Base-by-base conservation (phyloP, 1,139 yeast genomes). In the Zygoascus sp. region DNA sequence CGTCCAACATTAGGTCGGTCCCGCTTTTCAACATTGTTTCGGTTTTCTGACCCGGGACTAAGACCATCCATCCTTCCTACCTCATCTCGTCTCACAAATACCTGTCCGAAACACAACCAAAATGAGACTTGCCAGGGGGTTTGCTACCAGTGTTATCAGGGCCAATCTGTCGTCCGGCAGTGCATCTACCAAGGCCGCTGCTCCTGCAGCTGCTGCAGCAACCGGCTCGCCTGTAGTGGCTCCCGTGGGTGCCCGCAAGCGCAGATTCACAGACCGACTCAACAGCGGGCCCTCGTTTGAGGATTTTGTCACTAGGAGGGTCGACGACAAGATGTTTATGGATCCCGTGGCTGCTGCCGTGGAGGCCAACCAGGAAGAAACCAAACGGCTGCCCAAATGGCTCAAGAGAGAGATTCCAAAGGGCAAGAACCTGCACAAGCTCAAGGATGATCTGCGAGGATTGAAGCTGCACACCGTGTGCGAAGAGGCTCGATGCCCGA, bases 401-500 rank as follows among this genome's bases (percentile, higher is more conserved):
- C 75, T 94, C 48, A 89, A 87, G 65, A 96, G 92, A 2, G 95
- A 95, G 6, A 89, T 92, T 55, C 98, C 98, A 13, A 87, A 86
- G 68, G 98, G 98, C 42, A 75, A 80, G 55, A 82, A 85, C 40
- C 92, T 79, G 67, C 81, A 81, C 59, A 82, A 79, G 58, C 74
- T 94, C 57, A 89, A 90, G 62, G 77, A 81, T 40, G 99, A 94
- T 62, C 83, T 94, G 35, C 75, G 90, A 52, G 97, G 94, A 53
- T 71, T 94, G 52, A 88, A 88, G 54, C 72, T 94, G 47, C 85
- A 96, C 35, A 90, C 98, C 0, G 99, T 94, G 25, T 94, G 99
- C 69, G 97, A 92, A 65, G 98, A 92, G 62, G 98, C 98, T 8
- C 83, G 92, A 61, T 94, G 99, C 68, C 99, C 99, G 16, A 94